These are phyloP conservation scores for Penicillium sp. DNA, from an alignment of 2,329 filamentous ascomycete genomes.

Conservation along the genomic window DNA sequence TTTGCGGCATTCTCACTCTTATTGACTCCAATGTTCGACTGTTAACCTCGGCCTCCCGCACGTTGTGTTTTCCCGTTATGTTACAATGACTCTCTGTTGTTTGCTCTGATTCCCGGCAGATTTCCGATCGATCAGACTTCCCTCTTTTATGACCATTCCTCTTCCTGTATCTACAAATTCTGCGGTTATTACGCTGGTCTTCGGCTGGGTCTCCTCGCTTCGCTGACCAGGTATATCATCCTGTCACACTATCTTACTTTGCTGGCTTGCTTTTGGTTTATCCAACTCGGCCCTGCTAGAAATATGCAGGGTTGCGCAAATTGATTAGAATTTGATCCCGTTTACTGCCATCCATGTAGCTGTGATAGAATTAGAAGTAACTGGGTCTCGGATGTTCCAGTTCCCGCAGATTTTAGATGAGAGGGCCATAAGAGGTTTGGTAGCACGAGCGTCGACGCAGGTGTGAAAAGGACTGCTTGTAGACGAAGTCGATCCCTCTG, in stretches of 20 bases:
- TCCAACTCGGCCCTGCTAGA: neutral
- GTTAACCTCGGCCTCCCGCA: neutral
- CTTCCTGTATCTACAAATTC: conserved; percentile 25
- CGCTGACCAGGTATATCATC: conserved; percentile 20
- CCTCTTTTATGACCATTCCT: conserved; percentile 18
- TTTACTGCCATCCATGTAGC: neutral
- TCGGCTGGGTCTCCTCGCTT: conserved; percentile 5
- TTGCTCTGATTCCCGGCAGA: neutral
- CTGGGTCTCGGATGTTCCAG: neutral
- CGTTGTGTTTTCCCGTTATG: neutral
- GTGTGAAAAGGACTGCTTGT: no score
- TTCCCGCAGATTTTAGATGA: neutral
- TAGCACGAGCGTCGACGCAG: no score
- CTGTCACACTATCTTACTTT: conserved; percentile 22
- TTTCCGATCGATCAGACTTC: conserved; percentile 11
- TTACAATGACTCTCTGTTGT: neutral
- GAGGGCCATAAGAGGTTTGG: no score
- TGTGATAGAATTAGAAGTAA: neutral
- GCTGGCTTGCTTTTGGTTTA: neutral
- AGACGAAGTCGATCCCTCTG: no score
- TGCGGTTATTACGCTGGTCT: conserved; percentile 10
- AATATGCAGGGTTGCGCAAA: neutral
- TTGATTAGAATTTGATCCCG: neutral
- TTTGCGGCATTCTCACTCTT: neutral
- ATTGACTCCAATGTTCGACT: neutral